Evolutionary conservation across 495 filamentous ascomycete species (phyloP).

Genomic region (Aspergillus affinis): DNA sequence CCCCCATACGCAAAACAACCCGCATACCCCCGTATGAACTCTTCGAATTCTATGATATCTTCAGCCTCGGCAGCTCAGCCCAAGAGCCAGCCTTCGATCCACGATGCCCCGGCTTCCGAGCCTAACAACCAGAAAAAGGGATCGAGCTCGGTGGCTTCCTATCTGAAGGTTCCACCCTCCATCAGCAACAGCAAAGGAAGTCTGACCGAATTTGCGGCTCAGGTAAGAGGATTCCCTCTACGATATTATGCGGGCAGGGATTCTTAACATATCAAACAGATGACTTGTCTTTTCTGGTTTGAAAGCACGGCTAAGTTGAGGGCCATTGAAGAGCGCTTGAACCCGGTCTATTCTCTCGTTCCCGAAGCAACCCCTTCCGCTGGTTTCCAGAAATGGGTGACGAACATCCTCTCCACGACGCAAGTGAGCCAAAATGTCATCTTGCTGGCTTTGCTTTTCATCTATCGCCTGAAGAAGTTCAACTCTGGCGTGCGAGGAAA

Average conservation of each 20-base stretch:
- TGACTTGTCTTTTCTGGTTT: slow-evolving; percentile 98
- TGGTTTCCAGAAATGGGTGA: slow-evolving; percentile 92
- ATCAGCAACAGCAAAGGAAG: slow-evolving; percentile 73
- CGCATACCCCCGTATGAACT: slow-evolving; percentile 27
- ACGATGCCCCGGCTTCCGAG: slow-evolving; percentile 27
- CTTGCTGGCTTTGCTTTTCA: slow-evolving; percentile 84
- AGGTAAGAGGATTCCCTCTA: slow-evolving; percentile 49
- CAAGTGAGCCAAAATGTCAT: slow-evolving; percentile 98
- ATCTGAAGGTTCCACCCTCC: slow-evolving; percentile 67
- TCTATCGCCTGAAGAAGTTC: slow-evolving; percentile 87
- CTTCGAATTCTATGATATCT: slow-evolving; percentile 10
- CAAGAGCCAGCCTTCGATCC: slow-evolving; percentile 23
- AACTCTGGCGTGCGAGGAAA: slow-evolving; percentile 87
- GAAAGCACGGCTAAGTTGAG: slow-evolving; percentile 78
- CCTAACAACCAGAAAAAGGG: slow-evolving; percentile 30
- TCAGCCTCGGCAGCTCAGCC: slow-evolving; percentile 29
- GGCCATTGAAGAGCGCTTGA: slow-evolving; percentile 65
- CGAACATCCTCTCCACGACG: slow-evolving; percentile 85
- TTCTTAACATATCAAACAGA: slow-evolving; percentile 45
- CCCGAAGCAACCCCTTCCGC: slow-evolving; percentile 71
- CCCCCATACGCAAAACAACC: slow-evolving; percentile 29
- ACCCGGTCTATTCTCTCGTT: slow-evolving; percentile 52
- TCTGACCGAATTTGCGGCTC: slow-evolving; percentile 77
- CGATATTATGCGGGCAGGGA: neutral
- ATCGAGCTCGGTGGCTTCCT: slow-evolving; percentile 54